Percentiles rank a stretch among this genome's conserved stretches.
These are phyloP conservation scores for Marchantia polymorpha DNA, from an alignment of 225 moss, liverwort and hornwort species.

Conservation along the genomic window DNA sequence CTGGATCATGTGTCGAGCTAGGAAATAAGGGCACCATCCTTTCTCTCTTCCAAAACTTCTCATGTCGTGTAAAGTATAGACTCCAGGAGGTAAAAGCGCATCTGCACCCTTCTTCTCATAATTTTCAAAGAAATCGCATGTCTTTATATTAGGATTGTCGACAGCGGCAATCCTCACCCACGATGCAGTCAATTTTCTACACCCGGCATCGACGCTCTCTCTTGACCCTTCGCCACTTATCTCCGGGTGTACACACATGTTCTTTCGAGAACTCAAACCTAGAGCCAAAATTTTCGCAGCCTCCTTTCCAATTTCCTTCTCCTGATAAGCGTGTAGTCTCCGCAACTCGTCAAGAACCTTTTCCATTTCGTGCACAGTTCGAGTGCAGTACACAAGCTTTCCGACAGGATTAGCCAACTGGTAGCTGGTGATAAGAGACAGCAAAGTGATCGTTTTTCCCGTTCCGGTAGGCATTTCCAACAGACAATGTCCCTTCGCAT, in stretches of 20 bases:
- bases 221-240: conserved; percentile 97
- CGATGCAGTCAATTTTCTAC: conserved; percentile 94
- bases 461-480: conserved; percentile 99
- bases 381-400: conserved; percentile 94
- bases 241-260: conserved; percentile 79
- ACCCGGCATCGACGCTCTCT: conserved; percentile 98
- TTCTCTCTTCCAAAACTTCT: conserved; percentile 78
- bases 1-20: conserved; percentile 99
- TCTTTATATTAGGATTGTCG: conserved; percentile 69
- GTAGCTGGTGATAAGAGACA: conserved; percentile 93
- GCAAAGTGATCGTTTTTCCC: conserved; percentile 92
- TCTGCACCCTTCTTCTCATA: conserved; percentile 73
- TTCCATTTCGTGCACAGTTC: conserved; percentile 99
- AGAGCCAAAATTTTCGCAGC: conserved; percentile 74
- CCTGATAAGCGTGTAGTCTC: conserved; percentile 87
- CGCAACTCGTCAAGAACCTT: conserved; percentile 97
- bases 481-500: conserved; percentile 93
- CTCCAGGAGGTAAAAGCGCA: conserved; percentile 82
- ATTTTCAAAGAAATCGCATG: conserved; percentile 73
- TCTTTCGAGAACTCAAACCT: conserved; percentile 92
- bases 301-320: conserved; percentile 64
- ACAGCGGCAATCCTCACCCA: conserved; percentile 84
- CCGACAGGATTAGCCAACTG: conserved; percentile 73
- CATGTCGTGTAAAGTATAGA: conserved; percentile 88
- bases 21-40: conserved; percentile 96